Evolutionary conservation across 1,284 basidiomycete species (phyloP), one percentile per base, ranked within the genome.

Genomic region (Vanrija sp.): DNA sequence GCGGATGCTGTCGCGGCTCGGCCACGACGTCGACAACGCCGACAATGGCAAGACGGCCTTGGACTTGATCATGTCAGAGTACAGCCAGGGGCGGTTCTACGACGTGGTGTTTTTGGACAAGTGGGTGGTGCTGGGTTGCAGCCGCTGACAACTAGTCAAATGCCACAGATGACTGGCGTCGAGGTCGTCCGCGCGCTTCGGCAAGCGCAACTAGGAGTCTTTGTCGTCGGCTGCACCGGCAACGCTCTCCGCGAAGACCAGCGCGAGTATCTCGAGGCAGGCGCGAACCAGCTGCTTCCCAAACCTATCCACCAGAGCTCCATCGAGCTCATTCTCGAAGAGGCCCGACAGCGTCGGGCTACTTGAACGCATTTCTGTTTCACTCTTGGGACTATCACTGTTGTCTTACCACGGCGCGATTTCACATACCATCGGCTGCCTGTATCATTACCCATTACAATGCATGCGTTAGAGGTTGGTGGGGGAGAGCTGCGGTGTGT

Each of bases 41-140:
- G 89, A 93, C 74, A 92, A 95, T 65, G 91, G 91, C 6, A 83
- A 85, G 67, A 75, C 86, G 25, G 90, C 89, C 6, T 76, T 93
- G 46, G 84, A 88, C 54, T 80, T 88, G 78, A 83, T 93, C 41
- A 68, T 47, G 23, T 61, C 63, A 39, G 59, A 15, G 9, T 60
- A 64, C 38, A 59, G 31, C 23, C 18, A 42, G 12, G 39, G 39
- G 12, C n/a, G 8, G 5, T 39, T 43, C 4, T 54, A 48, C n/a
- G 51, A 57, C 39, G 41, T 57, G 18, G 56, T 54, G 20, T 57
- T 57, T 41, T 24, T 57, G 6, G 56, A 57, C 38, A 57, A 57
- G 52, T 53, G 42, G 31, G 52, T 47, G 3, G 2, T 38, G 12
- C 14, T 18, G 15, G 23, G 14, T 10, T 12, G 23, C 22, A 23